Conservation (phyloP, 768 basidiomycete species). For the Naganishia onofrii region DNA sequence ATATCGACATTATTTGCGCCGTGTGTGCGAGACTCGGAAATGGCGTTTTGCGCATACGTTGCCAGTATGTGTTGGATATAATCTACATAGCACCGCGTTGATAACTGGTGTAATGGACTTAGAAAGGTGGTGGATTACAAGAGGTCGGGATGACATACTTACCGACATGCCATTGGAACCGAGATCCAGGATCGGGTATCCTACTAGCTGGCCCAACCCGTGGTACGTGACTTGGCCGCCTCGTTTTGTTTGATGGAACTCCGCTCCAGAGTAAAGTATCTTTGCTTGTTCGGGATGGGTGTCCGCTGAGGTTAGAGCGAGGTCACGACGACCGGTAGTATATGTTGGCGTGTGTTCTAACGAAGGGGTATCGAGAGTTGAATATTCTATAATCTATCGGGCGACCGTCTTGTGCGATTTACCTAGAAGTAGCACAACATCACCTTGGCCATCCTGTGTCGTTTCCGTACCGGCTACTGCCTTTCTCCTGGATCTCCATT, state of each 20-base stretch:
- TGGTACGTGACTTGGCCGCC: conserved; percentile 97
- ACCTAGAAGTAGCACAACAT: conserved; percentile 50
- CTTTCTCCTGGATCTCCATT: conserved; percentile 29
- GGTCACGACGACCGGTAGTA: conserved; percentile 87
- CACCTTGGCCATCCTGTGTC: conserved; percentile 33
- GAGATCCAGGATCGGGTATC: conserved; percentile 89
- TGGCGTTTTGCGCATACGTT: conserved; percentile 60
- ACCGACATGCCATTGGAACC: conserved; percentile 63
- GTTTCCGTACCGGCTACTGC: conserved; percentile 31
- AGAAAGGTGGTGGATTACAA: background rate
- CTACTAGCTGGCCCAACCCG: conserved; percentile 94
- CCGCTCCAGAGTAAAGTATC: conserved; percentile 75
- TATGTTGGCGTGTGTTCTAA: conserved; percentile 87
- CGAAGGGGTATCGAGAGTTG: conserved; percentile 20
- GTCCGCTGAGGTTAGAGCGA: conserved; percentile 47
- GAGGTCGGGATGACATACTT: background rate
- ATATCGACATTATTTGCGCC: conserved; percentile 45
- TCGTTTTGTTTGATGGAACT: conserved; percentile 74
- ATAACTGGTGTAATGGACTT: conserved; percentile 29
- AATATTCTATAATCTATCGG: background rate
- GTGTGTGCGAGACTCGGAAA: background rate
- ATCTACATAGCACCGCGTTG: conserved; percentile 66
- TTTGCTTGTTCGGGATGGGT: conserved; percentile 61
- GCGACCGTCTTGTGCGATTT: conserved; percentile 29
- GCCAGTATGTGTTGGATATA: conserved; percentile 71